A percentile compares a stretch with the other conserved stretches of the same genome.
These are phyloP conservation scores for Lepiota brunneoincarnata DNA, from an alignment of 768 basidiomycete species.

Conservation along the genomic window DNA sequence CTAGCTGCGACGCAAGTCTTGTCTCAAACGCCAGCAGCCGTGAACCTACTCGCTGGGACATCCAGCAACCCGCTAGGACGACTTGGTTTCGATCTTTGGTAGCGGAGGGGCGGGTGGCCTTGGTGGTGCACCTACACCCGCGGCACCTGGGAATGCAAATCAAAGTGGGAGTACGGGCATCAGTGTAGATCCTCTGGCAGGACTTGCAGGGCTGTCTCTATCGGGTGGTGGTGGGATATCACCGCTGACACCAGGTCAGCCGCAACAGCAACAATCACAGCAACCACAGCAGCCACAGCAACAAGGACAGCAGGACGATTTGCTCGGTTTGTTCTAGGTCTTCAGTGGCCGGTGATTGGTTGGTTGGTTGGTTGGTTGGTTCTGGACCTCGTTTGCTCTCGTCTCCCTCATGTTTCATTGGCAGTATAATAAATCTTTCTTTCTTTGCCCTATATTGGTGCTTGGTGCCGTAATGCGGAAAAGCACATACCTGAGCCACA, in stretches of 20 bases:
- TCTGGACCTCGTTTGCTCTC: slow-evolving; percentile 13
- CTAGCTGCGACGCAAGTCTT: slow-evolving; percentile 77
- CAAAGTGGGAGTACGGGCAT: slow-evolving; percentile 8
- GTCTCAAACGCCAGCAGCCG: slow-evolving; percentile 68
- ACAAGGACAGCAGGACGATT: slow-evolving; percentile 36
- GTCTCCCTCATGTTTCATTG: slow-evolving; percentile 5
- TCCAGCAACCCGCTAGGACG: slow-evolving; percentile 90
- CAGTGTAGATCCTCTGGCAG: slow-evolving; percentile 19
- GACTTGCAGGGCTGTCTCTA: slow-evolving; percentile 12
- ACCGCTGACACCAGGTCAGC: slow-evolving; percentile 24
- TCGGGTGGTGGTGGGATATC: slow-evolving; percentile 2
- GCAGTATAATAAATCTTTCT: too few species aligned
- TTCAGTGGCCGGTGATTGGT: neutral
- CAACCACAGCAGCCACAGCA: slow-evolving; percentile 25
- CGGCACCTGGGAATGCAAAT: slow-evolving; percentile 14
- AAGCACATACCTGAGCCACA: too few species aligned
- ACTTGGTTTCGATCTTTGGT: slow-evolving; percentile 92
- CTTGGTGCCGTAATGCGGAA: too few species aligned
- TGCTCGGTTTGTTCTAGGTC: slow-evolving; percentile 50
- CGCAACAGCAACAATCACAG: slow-evolving; percentile 26
- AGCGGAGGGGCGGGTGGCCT: slow-evolving; percentile 9
- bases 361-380: neutral
- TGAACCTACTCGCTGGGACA: slow-evolving; percentile 71
- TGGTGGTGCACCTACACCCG: slow-evolving; percentile 7
- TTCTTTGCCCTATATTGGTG: too few species aligned